Evolutionary conservation across 2,329 filamentous ascomycete species (phyloP), one percentile per base, ranked within the genome.

Genomic region (Diaporthe capsici): DNA sequence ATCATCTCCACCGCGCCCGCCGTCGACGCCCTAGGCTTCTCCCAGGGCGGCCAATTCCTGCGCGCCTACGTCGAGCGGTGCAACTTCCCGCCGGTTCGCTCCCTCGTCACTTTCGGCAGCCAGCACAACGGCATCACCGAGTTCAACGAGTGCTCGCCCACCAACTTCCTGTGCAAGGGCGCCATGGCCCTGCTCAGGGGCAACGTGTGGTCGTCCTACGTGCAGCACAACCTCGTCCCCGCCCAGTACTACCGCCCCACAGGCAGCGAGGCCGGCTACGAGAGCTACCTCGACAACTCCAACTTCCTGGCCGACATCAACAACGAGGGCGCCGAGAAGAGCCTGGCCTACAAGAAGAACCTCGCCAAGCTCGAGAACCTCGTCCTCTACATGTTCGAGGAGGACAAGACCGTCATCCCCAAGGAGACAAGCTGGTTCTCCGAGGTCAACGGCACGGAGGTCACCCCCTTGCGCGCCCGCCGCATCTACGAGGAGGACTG

Each of bases 291-390:
- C 28, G 91, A 92, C 79, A 83, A 91, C 82, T 97, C 94, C 80
- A 96, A 96, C 83, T 98, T 97, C 84, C 88, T 99, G 12, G 97
- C 96, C 13, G 96, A 98, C 82, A 93, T 98, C 85, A 99, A 99
- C 85, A 98, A 98, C 83, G 97, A 99, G 89, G 90, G 96, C 15
- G 78, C 79, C 67, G 77, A 86, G 73, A 98, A 97, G 90, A 98
- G 95, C 81, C 81, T 84, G 49, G 88, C 86, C 17, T 99, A 98
- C 84, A 92, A 90, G 82, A 84, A 89, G 79, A 94, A 96, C 81
- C 79, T 99, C 65, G 89, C 88, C 10, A 84, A 81, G 47, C 83
- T 99, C 82, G 90, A 94, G 80, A 93, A 93, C 80, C 94, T 98
- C 78, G 95, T 94, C 78, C 94, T 98, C 94, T 95, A 94, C 83